phyloP scores from a whole-genome alignment of 163 green algal species.

The Smithsoniella earleae region DNA sequence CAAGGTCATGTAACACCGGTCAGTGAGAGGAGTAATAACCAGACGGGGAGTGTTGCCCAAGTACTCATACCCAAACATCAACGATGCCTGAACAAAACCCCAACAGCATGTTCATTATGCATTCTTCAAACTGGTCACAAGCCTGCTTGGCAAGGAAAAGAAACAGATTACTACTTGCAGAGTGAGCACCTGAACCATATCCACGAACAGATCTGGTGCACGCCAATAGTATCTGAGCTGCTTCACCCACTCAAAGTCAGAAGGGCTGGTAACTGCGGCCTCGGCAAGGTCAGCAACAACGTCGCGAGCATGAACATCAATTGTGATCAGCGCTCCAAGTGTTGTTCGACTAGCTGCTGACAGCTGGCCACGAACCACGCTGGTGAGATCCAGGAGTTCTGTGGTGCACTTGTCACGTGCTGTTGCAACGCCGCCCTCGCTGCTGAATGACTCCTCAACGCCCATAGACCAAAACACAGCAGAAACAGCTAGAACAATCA shows the following conservation, averaged over 20 bases:
- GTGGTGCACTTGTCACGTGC: constrained; percentile 48
- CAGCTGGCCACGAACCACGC: constrained; percentile 55
- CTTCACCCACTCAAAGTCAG: constrained; percentile 71
- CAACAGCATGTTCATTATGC: too few relatives aligned
- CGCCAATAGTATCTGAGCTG: constrained; percentile 68
- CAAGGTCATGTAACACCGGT: constrained; percentile 82
- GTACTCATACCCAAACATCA: constrained; percentile 56
- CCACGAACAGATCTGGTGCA: constrained; percentile 51
- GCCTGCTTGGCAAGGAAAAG: too few relatives aligned
- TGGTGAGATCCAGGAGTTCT: constrained; percentile 70
- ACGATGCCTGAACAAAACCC: constrained; percentile 43
- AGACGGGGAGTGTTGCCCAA: constrained; percentile 58
- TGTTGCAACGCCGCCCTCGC: constrained; percentile 32
- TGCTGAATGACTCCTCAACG: constrained; percentile 54
- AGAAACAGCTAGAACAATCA: constrained; percentile 59
- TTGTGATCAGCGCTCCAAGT: constrained; percentile 63
- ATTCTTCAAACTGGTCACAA: too few relatives aligned
- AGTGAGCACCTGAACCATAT: constrained; percentile 57
- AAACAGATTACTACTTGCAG: too few relatives aligned
- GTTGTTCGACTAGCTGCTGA: constrained; percentile 45
- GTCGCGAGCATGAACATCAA: constrained; percentile 72
- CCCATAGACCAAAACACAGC: constrained; percentile 55
- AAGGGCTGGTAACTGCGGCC: constrained; percentile 25
- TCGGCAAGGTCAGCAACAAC: constrained; percentile 46
- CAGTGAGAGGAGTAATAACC: constrained; percentile 79